A percentile compares a stretch with the other conserved stretches of the same genome.
Evolutionary conservation across 139 green algal genomes (phyloP).

Genomic region (Chlamydomonas incerta): DNA sequence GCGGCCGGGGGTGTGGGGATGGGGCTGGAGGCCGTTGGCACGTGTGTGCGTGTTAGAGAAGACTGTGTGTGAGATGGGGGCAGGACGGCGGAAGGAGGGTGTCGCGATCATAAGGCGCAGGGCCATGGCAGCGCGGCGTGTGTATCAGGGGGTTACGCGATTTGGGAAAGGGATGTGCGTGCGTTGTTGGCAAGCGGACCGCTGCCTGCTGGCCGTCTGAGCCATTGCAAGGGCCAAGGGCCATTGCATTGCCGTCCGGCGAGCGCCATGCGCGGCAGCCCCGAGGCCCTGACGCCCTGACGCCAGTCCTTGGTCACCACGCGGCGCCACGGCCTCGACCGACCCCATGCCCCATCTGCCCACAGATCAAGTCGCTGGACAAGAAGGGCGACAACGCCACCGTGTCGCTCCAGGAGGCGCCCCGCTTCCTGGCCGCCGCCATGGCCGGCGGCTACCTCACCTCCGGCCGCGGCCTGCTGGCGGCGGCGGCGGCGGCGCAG

Average conservation of each 20-base stretch:
- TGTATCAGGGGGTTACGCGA: background rate
- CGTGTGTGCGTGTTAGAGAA: background rate
- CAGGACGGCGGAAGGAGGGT: background rate
- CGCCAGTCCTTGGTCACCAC: too few species aligned
- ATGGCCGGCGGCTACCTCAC: background rate
- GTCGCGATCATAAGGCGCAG: background rate
- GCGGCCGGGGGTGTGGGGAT: background rate
- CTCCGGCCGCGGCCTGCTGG: background rate
- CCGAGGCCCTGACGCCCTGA: too few species aligned
- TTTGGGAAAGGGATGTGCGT: background rate
- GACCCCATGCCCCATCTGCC: background rate
- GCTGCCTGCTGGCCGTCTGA: too few species aligned
- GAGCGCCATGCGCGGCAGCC: too few species aligned
- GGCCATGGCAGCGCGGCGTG: too few species aligned
- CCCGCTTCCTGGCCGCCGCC: constrained; percentile 15
- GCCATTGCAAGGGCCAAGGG: too few species aligned
- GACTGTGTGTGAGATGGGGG: too few species aligned
- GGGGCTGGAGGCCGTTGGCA: background rate
- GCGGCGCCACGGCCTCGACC: too few species aligned
- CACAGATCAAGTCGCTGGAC: background rate
- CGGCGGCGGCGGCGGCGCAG: constrained; percentile 1
- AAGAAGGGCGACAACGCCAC: background rate
- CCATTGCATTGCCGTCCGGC: too few species aligned
- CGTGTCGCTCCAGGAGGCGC: constrained; percentile 13
- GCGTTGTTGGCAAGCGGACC: too few species aligned